These are phyloP conservation scores for Apiospora rasikravindrae DNA, from an alignment of 2,329 filamentous ascomycete species.

Conservation along the genomic window DNA sequence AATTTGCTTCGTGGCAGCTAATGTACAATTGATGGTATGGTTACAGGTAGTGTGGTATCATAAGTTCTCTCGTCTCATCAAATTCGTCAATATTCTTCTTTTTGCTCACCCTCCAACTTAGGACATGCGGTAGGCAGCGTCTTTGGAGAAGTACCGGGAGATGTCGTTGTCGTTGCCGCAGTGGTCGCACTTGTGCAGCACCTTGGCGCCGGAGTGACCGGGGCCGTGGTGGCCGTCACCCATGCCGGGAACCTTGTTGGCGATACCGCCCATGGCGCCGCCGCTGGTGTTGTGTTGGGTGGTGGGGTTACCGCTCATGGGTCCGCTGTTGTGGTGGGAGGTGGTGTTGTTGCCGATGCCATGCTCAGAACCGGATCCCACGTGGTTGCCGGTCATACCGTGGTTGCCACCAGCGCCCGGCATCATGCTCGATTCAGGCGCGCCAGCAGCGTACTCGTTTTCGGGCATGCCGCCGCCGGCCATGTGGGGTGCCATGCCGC, in stretches of 20 bases:
- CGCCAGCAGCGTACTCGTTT: not conserved
- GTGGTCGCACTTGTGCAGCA: constrained; percentile 30
- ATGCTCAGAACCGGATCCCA: not conserved
- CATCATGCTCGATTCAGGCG: not conserved
- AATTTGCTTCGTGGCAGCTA: not conserved
- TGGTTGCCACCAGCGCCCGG: not conserved
- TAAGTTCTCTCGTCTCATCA: not conserved
- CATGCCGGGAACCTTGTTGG: not conserved
- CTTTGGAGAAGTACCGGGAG: constrained; percentile 30
- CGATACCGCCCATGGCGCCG: not conserved
- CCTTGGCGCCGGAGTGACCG: constrained; percentile 29
- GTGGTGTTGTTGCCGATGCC: not conserved
- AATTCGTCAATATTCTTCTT: not conserved
- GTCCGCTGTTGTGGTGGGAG: not conserved
- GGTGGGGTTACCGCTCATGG: not conserved
- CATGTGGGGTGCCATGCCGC: not conserved
- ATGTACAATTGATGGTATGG: not conserved
- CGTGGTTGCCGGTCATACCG: not conserved
- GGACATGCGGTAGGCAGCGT: constrained; percentile 31
- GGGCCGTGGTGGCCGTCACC: constrained; percentile 28
- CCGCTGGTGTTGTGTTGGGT: too few relatives aligned
- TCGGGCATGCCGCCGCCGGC: not conserved
- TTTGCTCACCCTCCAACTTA: not conserved
- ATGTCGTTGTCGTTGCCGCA: constrained; percentile 32
- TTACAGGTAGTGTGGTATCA: not conserved